Evolutionary conservation across 305 asterid species (phyloP), one percentile per base, ranked within the genome.

Genomic region (Rubia peregrina): DNA sequence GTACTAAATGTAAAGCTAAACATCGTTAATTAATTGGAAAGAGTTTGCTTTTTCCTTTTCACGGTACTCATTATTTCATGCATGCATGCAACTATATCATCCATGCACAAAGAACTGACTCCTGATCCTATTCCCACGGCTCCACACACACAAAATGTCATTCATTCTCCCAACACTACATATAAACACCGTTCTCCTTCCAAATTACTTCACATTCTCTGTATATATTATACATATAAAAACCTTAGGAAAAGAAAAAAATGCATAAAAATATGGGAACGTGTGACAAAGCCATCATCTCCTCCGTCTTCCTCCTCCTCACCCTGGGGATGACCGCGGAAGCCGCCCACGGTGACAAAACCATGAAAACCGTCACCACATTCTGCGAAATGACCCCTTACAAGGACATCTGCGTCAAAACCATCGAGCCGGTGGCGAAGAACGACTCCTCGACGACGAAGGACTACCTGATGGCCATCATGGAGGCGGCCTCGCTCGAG

Each of bases 381-480:
- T 73, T 89, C 16, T 91, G 97, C 65, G 84, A 80, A 13, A 70
- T 78, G 6, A 81, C 95, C 1, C 51, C 70, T 0, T 88, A 57
- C 75, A 86, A 86, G 71, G 92, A 84, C 1, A 68, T 81, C 4
- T 91, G 98, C 44, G 83, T 77, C 0, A 40, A 66, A 36, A 86
- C 83, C 65, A 80, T 91, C 0, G 76, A 73, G 16, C 16, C 80
- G 0, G 86, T 77, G 0, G 87, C 96, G 1, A 83, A 68, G 61
- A 89, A 89, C 44, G 11, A 81, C 0, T 57, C 86, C 0, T 85
- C 95, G 46, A 75, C 93, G 41, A 60, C 82, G 3, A 80, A 76
- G 73, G 96, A 91, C 67, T 89, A 81, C 83, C 60, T 89, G 17
- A 22, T 70, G 21, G 90, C 95, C 0, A 78, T 78, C 38, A 69